Base-by-base conservation (phyloP, 129 eudicot genomes). In the Arctium lappa region DNA sequence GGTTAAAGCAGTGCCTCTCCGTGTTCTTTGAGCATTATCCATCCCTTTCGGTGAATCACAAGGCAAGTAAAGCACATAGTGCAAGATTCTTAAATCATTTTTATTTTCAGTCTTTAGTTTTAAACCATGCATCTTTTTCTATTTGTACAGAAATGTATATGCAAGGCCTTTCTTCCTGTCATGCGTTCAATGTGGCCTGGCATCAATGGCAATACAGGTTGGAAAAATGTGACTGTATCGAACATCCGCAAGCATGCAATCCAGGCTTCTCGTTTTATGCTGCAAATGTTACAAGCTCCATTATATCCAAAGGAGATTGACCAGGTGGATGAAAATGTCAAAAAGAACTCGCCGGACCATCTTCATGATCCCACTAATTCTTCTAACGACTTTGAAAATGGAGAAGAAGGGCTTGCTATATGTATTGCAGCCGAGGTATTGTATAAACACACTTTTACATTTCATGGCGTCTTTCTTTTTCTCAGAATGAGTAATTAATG, bases 21-120 rank as follows among this genome's bases (percentile, higher is more conserved):
- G 98, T 96, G 70, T 96, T 96, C 85, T 93, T 96, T 83, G 99
- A 93, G 94, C 98, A 93, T 84, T 96, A 90, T 81, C 92, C 99
- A 73, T 90, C 94, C 32, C 89, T 96, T 15, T 96, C 99, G 12
- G 83, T 86, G 37, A 91, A 89, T 83, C 94, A 96, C 86, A 96
- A 96, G 99, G 99, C 87, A 91, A 87, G 90, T 85, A 34, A 71
- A 34, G 60, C 36, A 32, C 40, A 71, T 33, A 13, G 13, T 34
- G 38, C 3, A 8, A 0, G 31, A 56, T 60, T 13, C 46, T 0
- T 10, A 7, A 53, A 6, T 11, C 22, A 1, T 38, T 13, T 2
- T 81, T 72, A 36, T 66, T 31, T 39, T 1, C 39, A 27, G 68
- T 70, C 60, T 75, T 69, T 74, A 16, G 66, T 22, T 79, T 69